These are phyloP conservation scores for Xerocomellus amylosporus DNA, from an alignment of 768 basidiomycete species.

Conservation along the genomic window DNA sequence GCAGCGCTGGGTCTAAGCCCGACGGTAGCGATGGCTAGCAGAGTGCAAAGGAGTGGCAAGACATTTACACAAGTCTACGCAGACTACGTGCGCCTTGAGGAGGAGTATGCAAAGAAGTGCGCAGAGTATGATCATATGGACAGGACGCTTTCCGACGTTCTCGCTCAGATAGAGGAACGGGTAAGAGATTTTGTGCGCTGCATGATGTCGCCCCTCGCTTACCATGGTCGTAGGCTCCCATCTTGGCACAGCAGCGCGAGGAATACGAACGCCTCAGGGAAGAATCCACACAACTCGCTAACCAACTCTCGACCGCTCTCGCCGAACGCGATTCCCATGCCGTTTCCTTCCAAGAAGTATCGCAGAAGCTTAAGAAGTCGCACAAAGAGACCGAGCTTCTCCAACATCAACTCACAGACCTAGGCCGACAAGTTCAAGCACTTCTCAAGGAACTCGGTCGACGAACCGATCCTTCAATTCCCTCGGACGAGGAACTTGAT, in stretches of 20 bases:
- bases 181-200: slow-evolving; percentile 36
- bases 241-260: slow-evolving; percentile 82
- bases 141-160: slow-evolving; percentile 70
- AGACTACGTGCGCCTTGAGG: slow-evolving; percentile 84
- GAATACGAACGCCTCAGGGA: slow-evolving; percentile 84
- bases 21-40: slow-evolving; percentile 82
- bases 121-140: slow-evolving; percentile 86
- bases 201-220: not conserved
- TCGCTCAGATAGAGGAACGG: slow-evolving; percentile 89
- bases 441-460: slow-evolving; percentile 78
- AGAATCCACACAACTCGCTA: slow-evolving; percentile 77
- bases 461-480: slow-evolving; percentile 80
- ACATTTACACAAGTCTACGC: slow-evolving; percentile 94
- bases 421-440: slow-evolving; percentile 79
- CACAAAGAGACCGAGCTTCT: slow-evolving; percentile 64
- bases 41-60: slow-evolving; percentile 77
- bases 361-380: slow-evolving; percentile 60
- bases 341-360: slow-evolving; percentile 51
- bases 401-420: slow-evolving; percentile 74
- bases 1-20: slow-evolving; percentile 76
- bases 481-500: slow-evolving; percentile 60
- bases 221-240: slow-evolving; percentile 63
- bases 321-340: slow-evolving; percentile 70
- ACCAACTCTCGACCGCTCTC: slow-evolving; percentile 73
- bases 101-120: slow-evolving; percentile 72